Evolutionary conservation across 129 eudicot species (phyloP).

Genomic region (Centella asiatica): DNA sequence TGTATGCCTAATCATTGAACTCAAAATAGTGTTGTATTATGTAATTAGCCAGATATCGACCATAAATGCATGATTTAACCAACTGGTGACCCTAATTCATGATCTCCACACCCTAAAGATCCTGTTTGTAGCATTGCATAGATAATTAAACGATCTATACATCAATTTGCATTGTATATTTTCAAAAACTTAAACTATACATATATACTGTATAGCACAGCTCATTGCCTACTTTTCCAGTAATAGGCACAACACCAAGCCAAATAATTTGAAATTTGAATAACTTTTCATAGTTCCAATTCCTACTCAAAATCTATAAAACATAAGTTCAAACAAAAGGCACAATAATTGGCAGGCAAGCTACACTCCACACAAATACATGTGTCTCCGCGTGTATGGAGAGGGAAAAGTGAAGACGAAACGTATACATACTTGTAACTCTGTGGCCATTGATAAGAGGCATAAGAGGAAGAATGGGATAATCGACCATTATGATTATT

Average conservation of each 20-base stretch:
- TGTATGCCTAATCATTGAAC: not conserved
- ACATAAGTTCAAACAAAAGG: no score
- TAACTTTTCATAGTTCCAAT: not conserved
- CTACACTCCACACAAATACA: no score
- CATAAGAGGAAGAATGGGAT: slow-evolving; percentile 8
- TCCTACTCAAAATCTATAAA: not conserved
- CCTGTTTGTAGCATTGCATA: not conserved
- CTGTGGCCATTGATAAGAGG: slow-evolving; percentile 34
- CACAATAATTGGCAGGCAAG: not conserved
- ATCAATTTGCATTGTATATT: not conserved
- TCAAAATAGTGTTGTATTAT: not conserved
- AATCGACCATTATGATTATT: slow-evolving; percentile 1
- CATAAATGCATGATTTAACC: no score
- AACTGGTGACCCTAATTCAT: not conserved
- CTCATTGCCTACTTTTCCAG: not conserved
- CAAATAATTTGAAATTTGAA: not conserved
- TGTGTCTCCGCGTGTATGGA: not conserved
- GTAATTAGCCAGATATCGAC: no score
- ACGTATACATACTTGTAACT: slow-evolving; percentile 32
- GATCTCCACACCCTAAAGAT: not conserved
- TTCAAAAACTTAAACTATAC: not conserved
- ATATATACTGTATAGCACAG: not conserved
- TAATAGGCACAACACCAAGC: not conserved
- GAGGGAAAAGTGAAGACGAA: not conserved
- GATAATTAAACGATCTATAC: not conserved